phyloP scores from a whole-genome alignment of 805 yeast genomes.

The Zygotorulaspora chibaensis region DNA sequence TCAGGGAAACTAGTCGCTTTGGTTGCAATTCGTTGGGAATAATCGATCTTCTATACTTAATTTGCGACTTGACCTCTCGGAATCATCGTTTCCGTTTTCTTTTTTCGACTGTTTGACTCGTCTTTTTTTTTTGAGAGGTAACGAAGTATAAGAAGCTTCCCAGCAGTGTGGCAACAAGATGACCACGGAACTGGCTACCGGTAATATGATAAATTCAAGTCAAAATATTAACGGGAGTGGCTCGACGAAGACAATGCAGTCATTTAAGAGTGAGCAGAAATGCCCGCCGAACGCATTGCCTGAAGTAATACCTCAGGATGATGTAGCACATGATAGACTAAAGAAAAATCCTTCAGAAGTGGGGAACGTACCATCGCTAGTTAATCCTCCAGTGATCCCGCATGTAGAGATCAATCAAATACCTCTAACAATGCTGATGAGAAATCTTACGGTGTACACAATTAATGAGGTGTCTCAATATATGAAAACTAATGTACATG shows the following conservation, averaged over 20 bases:
- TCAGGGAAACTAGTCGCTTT: not conserved
- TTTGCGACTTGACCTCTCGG: too few relatives aligned
- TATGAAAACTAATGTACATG: constrained; percentile 31
- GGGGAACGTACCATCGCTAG: not conserved
- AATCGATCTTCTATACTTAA: too few relatives aligned
- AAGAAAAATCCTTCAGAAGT: not conserved
- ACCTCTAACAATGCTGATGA: constrained; percentile 29
- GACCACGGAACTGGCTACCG: constrained; percentile 21
- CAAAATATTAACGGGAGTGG: constrained; percentile 3
- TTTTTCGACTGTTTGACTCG: not conserved
- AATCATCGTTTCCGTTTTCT: too few relatives aligned
- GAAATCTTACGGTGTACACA: constrained; percentile 32
- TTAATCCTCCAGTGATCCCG: constrained; percentile 26
- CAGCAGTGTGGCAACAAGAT: constrained; percentile 2
- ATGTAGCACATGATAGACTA: not conserved
- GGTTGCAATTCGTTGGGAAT: not conserved
- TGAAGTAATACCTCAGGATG: constrained; percentile 1
- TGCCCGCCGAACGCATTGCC: constrained; percentile 1
- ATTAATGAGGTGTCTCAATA: constrained; percentile 34
- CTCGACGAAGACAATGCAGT: not conserved
- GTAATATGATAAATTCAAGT: constrained; percentile 13
- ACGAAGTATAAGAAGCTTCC: not conserved
- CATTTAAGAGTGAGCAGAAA: constrained; percentile 5
- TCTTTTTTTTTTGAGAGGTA: not conserved
- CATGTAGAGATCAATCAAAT: constrained; percentile 37